A percentile compares a stretch with the other conserved stretches of the same genome.
Evolutionary conservation across 2,329 filamentous ascomycete species (phyloP).

Genomic region (Fusarium fracticaudum): DNA sequence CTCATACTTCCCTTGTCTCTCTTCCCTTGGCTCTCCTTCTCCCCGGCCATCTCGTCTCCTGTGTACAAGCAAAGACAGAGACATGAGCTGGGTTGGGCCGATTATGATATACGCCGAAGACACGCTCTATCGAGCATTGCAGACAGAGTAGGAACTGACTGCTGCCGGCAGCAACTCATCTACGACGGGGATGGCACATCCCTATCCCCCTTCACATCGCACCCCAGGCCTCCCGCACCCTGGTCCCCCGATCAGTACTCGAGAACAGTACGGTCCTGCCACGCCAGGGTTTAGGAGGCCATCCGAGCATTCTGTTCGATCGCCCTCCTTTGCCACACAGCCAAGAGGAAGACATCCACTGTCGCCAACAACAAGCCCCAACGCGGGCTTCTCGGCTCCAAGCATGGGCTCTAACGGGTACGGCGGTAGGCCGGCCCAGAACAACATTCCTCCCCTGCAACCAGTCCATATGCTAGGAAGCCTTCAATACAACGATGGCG

Average conservation of each 20-base stretch:
- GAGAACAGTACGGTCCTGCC: conserved; percentile 63
- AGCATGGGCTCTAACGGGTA: conserved; percentile 61
- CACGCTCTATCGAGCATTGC: conserved; percentile 3
- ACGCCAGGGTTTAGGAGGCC: conserved; percentile 62
- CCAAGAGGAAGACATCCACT: conserved; percentile 61
- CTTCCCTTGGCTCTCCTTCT: neutral
- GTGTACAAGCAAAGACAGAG: neutral
- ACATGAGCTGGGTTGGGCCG: conserved; percentile 4
- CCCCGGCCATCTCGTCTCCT: neutral
- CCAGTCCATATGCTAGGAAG: conserved; percentile 63
- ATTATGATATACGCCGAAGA: conserved; percentile 7
- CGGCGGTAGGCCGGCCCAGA: conserved; percentile 42
- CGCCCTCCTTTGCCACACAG: conserved; percentile 59
- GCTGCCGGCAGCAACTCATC: conserved; percentile 56
- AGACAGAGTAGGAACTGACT: conserved; percentile 33
- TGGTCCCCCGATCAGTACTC: conserved; percentile 57
- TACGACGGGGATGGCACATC: conserved; percentile 67
- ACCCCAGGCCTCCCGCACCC: conserved; percentile 63
- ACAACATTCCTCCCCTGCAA: conserved; percentile 63
- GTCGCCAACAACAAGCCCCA: conserved; percentile 62
- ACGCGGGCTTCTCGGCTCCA: conserved; percentile 55
- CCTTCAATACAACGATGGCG: conserved; percentile 67
- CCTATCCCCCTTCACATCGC: conserved; percentile 55
- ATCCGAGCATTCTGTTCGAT: conserved; percentile 61
- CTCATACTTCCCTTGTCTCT: neutral